Evolutionary conservation across 176 grass and related monocot species (phyloP).

Genomic region (Alopecurus myosuroides): DNA sequence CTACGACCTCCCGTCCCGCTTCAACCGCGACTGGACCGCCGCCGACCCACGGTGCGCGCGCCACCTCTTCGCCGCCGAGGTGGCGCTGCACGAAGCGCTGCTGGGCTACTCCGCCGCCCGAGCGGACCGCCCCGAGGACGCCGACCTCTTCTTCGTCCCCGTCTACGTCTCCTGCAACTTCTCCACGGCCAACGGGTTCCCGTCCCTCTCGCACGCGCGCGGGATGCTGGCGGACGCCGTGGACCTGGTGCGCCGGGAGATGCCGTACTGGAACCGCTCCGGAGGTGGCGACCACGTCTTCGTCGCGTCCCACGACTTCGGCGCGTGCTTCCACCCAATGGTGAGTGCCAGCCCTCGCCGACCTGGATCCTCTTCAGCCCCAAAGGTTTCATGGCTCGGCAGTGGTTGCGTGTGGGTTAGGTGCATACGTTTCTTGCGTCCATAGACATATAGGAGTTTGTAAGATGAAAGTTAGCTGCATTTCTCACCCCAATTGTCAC

Average conservation of each 20-base stretch:
- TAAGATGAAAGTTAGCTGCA: not conserved
- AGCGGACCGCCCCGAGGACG: slow-evolving; percentile 45
- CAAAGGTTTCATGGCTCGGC: not conserved
- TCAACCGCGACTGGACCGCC: slow-evolving; percentile 68
- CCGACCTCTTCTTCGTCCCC: slow-evolving; percentile 84
- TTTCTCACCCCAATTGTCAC: not conserved
- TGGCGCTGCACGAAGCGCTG: slow-evolving; percentile 62
- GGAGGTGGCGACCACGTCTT: slow-evolving; percentile 78
- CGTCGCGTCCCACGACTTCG: slow-evolving; percentile 88
- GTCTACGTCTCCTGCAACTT: slow-evolving; percentile 99
- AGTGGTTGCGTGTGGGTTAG: slow-evolving; percentile 8
- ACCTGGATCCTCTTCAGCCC: too few species aligned
- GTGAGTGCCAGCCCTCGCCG: not conserved
- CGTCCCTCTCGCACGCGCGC: slow-evolving; percentile 71
- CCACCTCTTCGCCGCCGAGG: slow-evolving; percentile 90
- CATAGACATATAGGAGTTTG: slow-evolving; percentile 5
- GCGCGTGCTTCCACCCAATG: slow-evolving; percentile 96
- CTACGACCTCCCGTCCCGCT: slow-evolving; percentile 72
- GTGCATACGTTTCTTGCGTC: slow-evolving; percentile 12
- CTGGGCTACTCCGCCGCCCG: not conserved
- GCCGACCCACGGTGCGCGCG: slow-evolving; percentile 50
- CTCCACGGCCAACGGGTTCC: slow-evolving; percentile 74
- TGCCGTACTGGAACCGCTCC: slow-evolving; percentile 86
- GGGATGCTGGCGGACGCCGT: slow-evolving; percentile 61
- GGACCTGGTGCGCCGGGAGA: slow-evolving; percentile 21